Conservation (phyloP, 306 rosid genomes). For the Biancaea sappan region DNA sequence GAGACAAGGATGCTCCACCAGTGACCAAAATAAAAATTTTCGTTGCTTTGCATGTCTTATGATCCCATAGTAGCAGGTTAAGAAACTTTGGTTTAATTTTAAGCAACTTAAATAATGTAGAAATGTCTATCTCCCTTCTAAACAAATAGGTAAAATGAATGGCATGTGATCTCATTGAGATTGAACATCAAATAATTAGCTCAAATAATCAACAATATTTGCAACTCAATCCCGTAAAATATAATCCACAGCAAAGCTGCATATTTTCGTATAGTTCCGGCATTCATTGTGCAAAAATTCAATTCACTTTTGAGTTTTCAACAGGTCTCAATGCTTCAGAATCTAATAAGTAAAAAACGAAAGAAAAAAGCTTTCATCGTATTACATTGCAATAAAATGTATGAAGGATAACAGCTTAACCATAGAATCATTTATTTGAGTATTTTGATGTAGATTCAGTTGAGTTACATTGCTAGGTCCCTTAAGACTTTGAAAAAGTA, state of each 20-base stretch:
- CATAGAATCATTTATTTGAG: not conserved
- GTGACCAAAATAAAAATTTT: not conserved
- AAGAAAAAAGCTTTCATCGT: not conserved
- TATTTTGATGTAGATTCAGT: not conserved
- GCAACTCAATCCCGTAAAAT: not conserved
- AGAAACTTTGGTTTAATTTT: conserved; percentile 1
- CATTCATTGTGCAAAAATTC: not conserved
- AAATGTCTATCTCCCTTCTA: not conserved
- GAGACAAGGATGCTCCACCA: not conserved
- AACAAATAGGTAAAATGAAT: not conserved
- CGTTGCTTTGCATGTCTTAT: not conserved
- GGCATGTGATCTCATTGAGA: not conserved
- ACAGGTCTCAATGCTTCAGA: not conserved
- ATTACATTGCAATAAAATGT: not conserved
- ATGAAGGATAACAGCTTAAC: not conserved
- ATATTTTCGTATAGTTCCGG: not conserved
- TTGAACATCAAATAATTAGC: not conserved
- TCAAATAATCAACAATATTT: not conserved
- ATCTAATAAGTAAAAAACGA: not conserved
- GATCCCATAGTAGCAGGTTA: not conserved
- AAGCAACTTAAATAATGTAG: not conserved
- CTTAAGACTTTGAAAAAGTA: not conserved
- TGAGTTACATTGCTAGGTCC: not conserved
- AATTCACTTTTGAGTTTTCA: not conserved
- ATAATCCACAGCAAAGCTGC: not conserved